These are phyloP conservation scores for Volvox reticuliferus DNA, from an alignment of 139 green algal genomes.

Conservation along the genomic window DNA sequence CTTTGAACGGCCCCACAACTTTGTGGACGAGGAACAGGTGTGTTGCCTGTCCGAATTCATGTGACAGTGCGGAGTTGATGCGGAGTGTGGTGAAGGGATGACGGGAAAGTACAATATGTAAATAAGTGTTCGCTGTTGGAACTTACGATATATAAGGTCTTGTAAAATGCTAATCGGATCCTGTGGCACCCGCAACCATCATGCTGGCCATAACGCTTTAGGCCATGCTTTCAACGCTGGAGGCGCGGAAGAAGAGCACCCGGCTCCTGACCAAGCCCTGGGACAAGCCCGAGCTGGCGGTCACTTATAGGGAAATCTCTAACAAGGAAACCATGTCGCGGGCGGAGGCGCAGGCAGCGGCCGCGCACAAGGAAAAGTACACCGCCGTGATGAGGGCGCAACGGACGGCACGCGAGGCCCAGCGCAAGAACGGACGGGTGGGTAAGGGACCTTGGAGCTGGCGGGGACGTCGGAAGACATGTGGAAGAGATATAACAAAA, in stretches of 20 bases:
- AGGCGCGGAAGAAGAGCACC: constrained; percentile 32
- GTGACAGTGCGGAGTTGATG: too few species aligned
- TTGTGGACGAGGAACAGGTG: constrained; percentile 64
- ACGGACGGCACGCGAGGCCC: constrained; percentile 20
- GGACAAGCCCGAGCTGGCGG: constrained; percentile 53
- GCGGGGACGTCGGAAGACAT: background rate
- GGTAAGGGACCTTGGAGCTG: background rate
- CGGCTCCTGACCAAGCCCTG: constrained; percentile 52
- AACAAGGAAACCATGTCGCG: constrained; percentile 29
- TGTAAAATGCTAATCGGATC: too few species aligned
- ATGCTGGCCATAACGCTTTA: background rate
- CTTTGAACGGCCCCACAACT: constrained; percentile 51
- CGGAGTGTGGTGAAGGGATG: too few species aligned
- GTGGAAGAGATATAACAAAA: too few species aligned
- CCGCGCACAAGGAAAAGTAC: constrained; percentile 46
- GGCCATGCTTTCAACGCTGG: constrained; percentile 47
- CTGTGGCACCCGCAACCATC: too few species aligned
- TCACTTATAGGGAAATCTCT: constrained; percentile 30
- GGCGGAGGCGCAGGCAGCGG: constrained; percentile 47
- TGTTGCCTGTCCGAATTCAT: background rate
- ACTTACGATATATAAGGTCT: too few species aligned
- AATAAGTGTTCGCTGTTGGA: too few species aligned
- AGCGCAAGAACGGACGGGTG: constrained; percentile 14
- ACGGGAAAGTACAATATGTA: too few species aligned
- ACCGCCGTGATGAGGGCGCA: constrained; percentile 34